Conservation (phyloP, 1,139 yeast genomes). For the Geotrichum australiense region DNA sequence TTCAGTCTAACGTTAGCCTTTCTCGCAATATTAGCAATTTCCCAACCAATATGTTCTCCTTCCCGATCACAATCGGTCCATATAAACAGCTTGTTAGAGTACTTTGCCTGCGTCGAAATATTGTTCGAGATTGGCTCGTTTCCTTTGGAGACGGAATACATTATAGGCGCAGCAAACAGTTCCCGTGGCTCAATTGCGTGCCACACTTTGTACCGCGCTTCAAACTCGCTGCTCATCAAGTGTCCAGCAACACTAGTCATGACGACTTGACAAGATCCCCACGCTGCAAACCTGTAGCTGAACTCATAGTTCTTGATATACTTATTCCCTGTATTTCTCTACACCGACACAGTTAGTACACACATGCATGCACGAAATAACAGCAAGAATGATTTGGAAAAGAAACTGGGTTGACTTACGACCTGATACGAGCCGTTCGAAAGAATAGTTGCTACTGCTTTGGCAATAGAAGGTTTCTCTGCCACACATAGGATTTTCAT, state of each 20-base stretch:
- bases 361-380: neutral
- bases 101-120: slow-evolving; percentile 58
- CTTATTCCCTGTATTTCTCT: slow-evolving; percentile 47
- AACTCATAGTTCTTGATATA: slow-evolving; percentile 80
- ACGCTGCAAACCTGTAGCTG: slow-evolving; percentile 49
- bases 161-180: slow-evolving; percentile 63
- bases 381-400: neutral
- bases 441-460: slow-evolving; percentile 66
- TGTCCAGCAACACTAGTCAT: slow-evolving; percentile 95
- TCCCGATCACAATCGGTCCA: slow-evolving; percentile 99
- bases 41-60: slow-evolving; percentile 94
- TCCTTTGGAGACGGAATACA: slow-evolving; percentile 36
- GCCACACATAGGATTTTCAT: slow-evolving; percentile 91
- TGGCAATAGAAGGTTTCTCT: slow-evolving; percentile 93
- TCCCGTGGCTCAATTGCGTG: slow-evolving; percentile 56
- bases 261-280: slow-evolving; percentile 72
- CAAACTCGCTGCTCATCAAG: slow-evolving; percentile 58
- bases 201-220: slow-evolving; percentile 51
- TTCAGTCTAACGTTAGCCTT: slow-evolving; percentile 46
- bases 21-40: slow-evolving; percentile 62
- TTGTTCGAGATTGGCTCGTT: slow-evolving; percentile 56
- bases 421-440: slow-evolving; percentile 58
- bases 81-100: slow-evolving; percentile 62
- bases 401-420: slow-evolving; percentile 18
- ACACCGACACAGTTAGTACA: neutral